phyloP scores from a whole-genome alignment of 352 stramenopile species.

The Globisporangium carolinianum region DNA sequence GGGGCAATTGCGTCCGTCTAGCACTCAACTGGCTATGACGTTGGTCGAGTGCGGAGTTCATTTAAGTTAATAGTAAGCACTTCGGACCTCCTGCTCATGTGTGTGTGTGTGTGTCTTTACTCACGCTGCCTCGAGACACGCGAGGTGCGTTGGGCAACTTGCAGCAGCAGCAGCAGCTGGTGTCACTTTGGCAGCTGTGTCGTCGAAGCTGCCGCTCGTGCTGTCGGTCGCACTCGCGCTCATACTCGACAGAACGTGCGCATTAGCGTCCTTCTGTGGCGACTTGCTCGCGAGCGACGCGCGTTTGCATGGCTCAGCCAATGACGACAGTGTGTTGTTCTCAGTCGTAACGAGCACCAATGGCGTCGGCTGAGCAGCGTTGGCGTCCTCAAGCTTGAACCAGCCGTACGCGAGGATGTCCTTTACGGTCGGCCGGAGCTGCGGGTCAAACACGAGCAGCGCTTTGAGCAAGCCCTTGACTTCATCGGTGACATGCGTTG shows the following conservation, averaged over 20 bases:
- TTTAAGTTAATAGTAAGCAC: too few relatives aligned
- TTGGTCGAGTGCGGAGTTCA: too few relatives aligned
- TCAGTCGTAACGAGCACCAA: too few relatives aligned
- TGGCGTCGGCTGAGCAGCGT: not conserved
- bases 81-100: too few relatives aligned
- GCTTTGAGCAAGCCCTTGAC: conserved; percentile 60
- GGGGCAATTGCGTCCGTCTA: too few relatives aligned
- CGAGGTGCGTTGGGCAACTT: conserved; percentile 18
- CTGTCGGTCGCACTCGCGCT: conserved; percentile 42
- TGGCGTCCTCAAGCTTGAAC: conserved; percentile 23
- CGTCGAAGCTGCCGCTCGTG: conserved; percentile 49
- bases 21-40: too few relatives aligned
- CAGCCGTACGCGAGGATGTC: conserved; percentile 61
- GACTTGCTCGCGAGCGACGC: not conserved
- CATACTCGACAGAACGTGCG: conserved; percentile 36
- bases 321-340: not conserved
- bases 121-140: conserved; percentile 37
- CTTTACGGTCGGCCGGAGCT: conserved; percentile 44
- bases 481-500: conserved; percentile 47
- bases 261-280: conserved; percentile 13
- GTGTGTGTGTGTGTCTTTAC: too few relatives aligned
- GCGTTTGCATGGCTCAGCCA: not conserved
- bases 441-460: conserved; percentile 55
- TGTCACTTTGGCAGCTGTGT: conserved; percentile 12
- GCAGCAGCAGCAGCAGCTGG: conserved; percentile 8